Evolutionary conservation across 805 yeast genomes (phyloP).

Genomic region (Candida khao-thaluensis): DNA sequence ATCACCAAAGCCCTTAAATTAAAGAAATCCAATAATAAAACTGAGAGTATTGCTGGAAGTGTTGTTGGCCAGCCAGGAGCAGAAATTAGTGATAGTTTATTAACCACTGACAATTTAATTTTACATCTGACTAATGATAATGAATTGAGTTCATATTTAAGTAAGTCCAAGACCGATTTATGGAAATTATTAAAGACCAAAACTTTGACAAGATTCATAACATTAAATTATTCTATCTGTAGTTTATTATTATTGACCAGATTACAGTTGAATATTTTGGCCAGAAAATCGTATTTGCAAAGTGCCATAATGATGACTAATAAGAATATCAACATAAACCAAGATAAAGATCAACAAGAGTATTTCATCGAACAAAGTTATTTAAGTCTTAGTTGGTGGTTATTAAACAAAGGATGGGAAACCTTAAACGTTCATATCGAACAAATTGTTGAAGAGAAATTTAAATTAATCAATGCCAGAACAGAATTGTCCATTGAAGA

Average conservation of each 20-base stretch:
- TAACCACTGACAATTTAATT: constrained; percentile 42
- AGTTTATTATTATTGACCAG: constrained; percentile 75
- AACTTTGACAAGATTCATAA: constrained; percentile 69
- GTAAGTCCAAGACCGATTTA: constrained; percentile 48
- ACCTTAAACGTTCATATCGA: constrained; percentile 54
- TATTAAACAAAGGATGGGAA: constrained; percentile 82
- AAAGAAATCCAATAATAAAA: constrained; percentile 37
- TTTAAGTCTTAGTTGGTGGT: constrained; percentile 90
- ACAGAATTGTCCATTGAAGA: constrained; percentile 65
- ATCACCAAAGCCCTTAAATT: constrained; percentile 69
- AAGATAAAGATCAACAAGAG: constrained; percentile 28
- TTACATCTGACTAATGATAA: constrained; percentile 24
- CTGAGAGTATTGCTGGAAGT: constrained; percentile 15
- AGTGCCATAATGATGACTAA: constrained; percentile 74
- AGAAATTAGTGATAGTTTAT: constrained; percentile 43
- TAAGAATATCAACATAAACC: constrained; percentile 22
- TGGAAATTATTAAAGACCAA: constrained; percentile 82
- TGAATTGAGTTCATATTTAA: constrained; percentile 23
- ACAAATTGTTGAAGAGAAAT: constrained; percentile 56
- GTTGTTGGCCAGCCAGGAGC: constrained; percentile 8
- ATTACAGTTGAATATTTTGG: constrained; percentile 82
- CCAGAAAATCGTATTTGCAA: constrained; percentile 80
- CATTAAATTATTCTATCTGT: constrained; percentile 66
- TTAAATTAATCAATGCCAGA: constrained; percentile 66
- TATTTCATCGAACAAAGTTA: constrained; percentile 76